phyloP scores from a whole-genome alignment of 805 yeast species.

The Candida ascalaphidarum region DNA sequence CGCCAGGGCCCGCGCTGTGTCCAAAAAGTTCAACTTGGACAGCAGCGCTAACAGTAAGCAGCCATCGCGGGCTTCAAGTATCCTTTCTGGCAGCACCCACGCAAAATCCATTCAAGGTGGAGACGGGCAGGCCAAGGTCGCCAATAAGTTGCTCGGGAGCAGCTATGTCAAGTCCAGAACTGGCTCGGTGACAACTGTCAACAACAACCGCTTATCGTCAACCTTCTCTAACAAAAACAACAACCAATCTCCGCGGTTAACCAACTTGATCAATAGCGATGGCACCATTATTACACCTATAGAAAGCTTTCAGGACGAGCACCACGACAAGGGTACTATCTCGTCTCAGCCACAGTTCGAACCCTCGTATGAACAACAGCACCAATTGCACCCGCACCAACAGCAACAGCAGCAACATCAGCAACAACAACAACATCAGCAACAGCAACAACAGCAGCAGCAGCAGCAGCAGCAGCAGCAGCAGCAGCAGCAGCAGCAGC shows the following conservation, averaged over 20 bases:
- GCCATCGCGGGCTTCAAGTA: slow-evolving; percentile 11
- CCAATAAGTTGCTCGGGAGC: slow-evolving; percentile 1
- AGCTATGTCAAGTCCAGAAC: slow-evolving; percentile 9
- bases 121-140: slow-evolving; percentile 4
- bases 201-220: slow-evolving; percentile 22
- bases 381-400: slow-evolving; percentile 1
- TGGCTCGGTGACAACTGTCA: slow-evolving; percentile 12
- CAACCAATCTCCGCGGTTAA: slow-evolving; percentile 25
- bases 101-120: slow-evolving; percentile 8
- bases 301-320: slow-evolving; percentile 11
- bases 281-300: slow-evolving; percentile 36
- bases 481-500: neutral
- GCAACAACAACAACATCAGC: slow-evolving; percentile 1
- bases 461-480: slow-evolving; percentile 3
- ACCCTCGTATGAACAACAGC: neutral
- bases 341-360: neutral
- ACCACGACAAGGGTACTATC: neutral
- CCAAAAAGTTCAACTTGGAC: slow-evolving; percentile 12
- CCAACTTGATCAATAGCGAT: slow-evolving; percentile 36
- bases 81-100: slow-evolving; percentile 8
- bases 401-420: slow-evolving; percentile 2
- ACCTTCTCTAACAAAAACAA: slow-evolving; percentile 26
- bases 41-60: slow-evolving; percentile 4
- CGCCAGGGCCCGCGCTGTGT: slow-evolving; percentile 40
- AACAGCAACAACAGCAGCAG: slow-evolving; percentile 2